These are phyloP conservation scores for Candida palmyrensis DNA, from an alignment of 805 yeast genomes.

Conservation along the genomic window DNA sequence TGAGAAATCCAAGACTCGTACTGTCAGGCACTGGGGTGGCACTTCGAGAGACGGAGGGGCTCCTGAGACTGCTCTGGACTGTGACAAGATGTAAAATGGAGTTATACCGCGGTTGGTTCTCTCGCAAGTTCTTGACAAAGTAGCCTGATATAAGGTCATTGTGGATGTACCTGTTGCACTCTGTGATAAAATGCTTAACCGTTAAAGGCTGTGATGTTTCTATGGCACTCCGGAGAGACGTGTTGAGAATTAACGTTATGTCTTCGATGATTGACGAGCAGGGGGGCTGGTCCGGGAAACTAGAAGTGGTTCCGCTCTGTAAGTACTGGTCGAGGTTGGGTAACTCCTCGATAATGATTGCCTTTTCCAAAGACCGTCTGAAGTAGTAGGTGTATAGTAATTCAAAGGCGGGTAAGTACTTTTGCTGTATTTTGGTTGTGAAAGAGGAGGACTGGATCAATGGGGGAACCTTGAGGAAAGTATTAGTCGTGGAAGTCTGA, in stretches of 20 bases:
- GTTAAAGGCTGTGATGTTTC: constrained; percentile 65
- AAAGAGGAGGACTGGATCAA: constrained; percentile 52
- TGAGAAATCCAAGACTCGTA: constrained; percentile 29
- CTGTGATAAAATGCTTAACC: constrained; percentile 50
- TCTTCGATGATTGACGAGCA: constrained; percentile 87
- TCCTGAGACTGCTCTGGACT: constrained; percentile 9
- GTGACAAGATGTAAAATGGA: constrained; percentile 18
- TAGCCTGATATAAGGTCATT: constrained; percentile 57
- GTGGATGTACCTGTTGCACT: constrained; percentile 55
- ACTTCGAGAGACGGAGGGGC: constrained; percentile 22
- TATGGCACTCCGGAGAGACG: constrained; percentile 57
- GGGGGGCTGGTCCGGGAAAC: constrained; percentile 54
- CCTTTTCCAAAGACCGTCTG: constrained; percentile 74
- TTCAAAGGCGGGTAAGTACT: constrained; percentile 61
- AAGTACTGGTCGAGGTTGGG: constrained; percentile 46
- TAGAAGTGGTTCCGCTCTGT: constrained; percentile 7
- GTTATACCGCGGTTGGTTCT: constrained; percentile 39
- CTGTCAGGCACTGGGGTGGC: constrained; percentile 31
- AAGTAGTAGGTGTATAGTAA: constrained; percentile 60
- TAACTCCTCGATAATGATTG: constrained; percentile 72
- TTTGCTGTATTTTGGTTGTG: constrained; percentile 47
- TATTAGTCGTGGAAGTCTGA: constrained; percentile 14
- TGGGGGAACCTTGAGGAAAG: constrained; percentile 39
- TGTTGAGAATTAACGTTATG: constrained; percentile 65
- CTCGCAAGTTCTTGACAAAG: constrained; percentile 27